phyloP scores from a whole-genome alignment of 2,329 filamentous ascomycete species.

The Colletotrichum spaethianum region DNA sequence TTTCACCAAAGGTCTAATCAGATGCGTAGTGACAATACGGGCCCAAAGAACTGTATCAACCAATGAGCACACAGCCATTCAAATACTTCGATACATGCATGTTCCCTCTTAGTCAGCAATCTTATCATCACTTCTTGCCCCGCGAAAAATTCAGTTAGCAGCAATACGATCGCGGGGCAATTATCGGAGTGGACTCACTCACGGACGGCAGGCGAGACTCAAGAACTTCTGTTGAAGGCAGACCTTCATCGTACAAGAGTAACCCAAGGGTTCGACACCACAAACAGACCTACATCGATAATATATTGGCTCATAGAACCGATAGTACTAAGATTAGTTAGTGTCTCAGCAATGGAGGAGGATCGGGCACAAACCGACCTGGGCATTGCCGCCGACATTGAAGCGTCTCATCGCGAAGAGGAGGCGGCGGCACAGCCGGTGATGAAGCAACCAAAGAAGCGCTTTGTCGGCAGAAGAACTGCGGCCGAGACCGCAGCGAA shows the following conservation, averaged over 20 bases:
- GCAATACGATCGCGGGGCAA: slow-evolving; percentile 32
- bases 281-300: not conserved
- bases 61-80: not conserved
- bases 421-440: slow-evolving; percentile 52
- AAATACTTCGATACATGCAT: slow-evolving; percentile 26
- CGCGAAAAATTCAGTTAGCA: slow-evolving; percentile 39
- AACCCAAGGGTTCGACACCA: not conserved
- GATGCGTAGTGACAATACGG: not conserved
- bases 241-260: not conserved
- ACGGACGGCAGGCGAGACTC: not conserved
- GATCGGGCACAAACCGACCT: slow-evolving; percentile 80
- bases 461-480: slow-evolving; percentile 88
- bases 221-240: not conserved
- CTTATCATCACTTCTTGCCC: slow-evolving; percentile 32
- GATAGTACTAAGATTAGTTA: not conserved
- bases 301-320: not conserved
- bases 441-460: slow-evolving; percentile 85
- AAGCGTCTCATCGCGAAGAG: slow-evolving; percentile 59
- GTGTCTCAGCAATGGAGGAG: slow-evolving; percentile 74
- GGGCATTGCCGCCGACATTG: slow-evolving; percentile 77
- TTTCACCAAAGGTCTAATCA: not conserved
- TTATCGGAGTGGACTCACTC: slow-evolving; percentile 10
- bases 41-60: not conserved
- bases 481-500: slow-evolving; percentile 69
- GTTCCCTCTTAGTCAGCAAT: slow-evolving; percentile 3